A percentile compares a stretch with the other conserved stretches of the same genome.
Conservation (phyloP, 805 yeast species). For the Nakazawaea ernobii region DNA sequence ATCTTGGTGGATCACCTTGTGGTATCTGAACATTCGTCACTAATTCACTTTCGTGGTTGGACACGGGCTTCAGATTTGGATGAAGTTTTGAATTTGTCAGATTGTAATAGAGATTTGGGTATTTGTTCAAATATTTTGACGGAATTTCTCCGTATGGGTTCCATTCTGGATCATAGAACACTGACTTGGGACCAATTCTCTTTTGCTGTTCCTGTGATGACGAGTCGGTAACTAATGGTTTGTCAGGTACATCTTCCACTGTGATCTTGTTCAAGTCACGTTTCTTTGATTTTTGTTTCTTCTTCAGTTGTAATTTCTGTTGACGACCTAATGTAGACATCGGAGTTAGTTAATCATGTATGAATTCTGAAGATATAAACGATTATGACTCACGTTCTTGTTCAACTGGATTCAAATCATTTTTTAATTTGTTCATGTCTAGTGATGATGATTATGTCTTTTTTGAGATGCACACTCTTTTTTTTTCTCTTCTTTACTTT, state of each 20-base stretch:
- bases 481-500: slow-evolving; percentile 12
- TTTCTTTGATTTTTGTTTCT: background rate
- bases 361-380: too few species aligned
- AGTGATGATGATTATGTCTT: slow-evolving; percentile 13
- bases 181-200: slow-evolving; percentile 35
- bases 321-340: background rate
- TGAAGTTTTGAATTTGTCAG: slow-evolving; percentile 16
- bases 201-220: background rate
- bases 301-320: background rate
- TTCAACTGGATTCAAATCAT: slow-evolving; percentile 18
- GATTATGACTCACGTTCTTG: slow-evolving; percentile 15
- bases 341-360: background rate
- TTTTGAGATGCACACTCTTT: slow-evolving; percentile 11
- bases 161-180: slow-evolving; percentile 62
- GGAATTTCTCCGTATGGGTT: slow-evolving; percentile 59
- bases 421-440: slow-evolving; percentile 14
- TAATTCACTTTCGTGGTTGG: background rate
- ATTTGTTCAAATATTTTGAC: slow-evolving; percentile 18
- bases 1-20: slow-evolving; percentile 35
- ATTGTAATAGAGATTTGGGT: slow-evolving; percentile 26
- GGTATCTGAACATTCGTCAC: slow-evolving; percentile 26
- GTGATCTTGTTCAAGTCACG: too few species aligned
- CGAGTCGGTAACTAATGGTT: too few species aligned
- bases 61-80: background rate
- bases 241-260: too few species aligned